Base-by-base conservation (phyloP, 345 rosid genomes). In the Combretum micranthum region DNA sequence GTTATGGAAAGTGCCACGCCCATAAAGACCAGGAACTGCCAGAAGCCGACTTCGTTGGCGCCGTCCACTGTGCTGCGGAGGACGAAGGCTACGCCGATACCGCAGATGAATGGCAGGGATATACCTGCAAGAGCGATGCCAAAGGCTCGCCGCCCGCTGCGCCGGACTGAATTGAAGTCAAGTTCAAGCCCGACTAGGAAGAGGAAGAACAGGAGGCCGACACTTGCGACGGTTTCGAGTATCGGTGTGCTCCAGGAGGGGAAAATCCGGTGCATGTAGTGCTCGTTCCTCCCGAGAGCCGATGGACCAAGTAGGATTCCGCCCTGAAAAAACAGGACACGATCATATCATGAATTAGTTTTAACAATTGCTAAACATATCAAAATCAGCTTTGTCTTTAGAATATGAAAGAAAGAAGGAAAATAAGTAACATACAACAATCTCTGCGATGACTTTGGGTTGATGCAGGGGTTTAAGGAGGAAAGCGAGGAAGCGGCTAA, bases 1-100 rank as follows among this genome's bases (percentile, higher is more conserved):
- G 98, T 92, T 73, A 91, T 86, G 11, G 98, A 91, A 63, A 91
- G 87, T 17, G 96, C 81, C 7, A 91, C 96, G n/a, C 95, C 95
- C 87, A 86, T 86, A 78, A 88, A 88, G 22, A 88, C 85, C 8
- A 88, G 59, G 72, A 77, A 88, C 47, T 79, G 87, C 0, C 69
- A 83, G 54, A 50, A 85, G 0, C 91, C 86, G 19, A 87, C 91
- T 61, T 66, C 56, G n/a, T 75, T 73, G 13, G 72, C 76, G 0
- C 83, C 85, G 0, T 74, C 71, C 0, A 84, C 60, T 4, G 79
- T 61, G 16, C 61, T 78, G 0, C 90, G 72, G 55, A 88, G 79
- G 65, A 86, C 67, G 49, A 71, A 75, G 3, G 95, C 74, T 12
- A 80, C 81, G 16, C 88, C 97, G 18, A 78, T 72, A 62, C 95